phyloP scores from a whole-genome alignment of 441 rosid species.

The Syzygium syzygioides region DNA sequence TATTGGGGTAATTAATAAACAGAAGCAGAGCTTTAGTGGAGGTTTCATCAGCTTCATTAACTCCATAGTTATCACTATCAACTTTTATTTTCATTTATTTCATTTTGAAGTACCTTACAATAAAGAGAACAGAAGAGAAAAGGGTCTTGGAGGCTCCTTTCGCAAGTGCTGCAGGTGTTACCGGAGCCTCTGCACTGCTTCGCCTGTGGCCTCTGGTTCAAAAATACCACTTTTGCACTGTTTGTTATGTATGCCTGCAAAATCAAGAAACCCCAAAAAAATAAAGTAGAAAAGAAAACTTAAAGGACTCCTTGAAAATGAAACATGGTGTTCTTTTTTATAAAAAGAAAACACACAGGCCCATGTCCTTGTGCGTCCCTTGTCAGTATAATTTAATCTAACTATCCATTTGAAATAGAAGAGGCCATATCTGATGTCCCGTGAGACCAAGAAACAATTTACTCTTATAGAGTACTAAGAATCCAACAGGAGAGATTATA shows the following conservation, averaged over 20 bases:
- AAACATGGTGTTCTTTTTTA: not conserved
- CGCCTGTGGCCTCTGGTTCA: constrained; percentile 71
- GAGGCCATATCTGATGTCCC: not conserved
- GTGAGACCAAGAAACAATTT: not conserved
- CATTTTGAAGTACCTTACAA: constrained; percentile 56
- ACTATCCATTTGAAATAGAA: not conserved
- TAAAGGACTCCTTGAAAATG: constrained; percentile 25
- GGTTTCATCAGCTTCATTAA: not conserved
- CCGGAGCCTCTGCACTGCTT: constrained; percentile 66
- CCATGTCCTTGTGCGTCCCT: not conserved
- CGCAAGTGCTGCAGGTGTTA: constrained; percentile 61
- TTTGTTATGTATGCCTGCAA: constrained; percentile 72
- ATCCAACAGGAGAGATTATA: not conserved
- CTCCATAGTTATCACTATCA: not conserved
- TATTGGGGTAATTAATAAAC: not conserved
- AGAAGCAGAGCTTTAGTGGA: not conserved
- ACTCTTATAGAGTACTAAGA: not conserved
- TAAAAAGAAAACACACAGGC: not conserved
- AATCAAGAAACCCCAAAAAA: not conserved
- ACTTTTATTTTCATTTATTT: not conserved
- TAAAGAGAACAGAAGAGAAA: constrained; percentile 74
- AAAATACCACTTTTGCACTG: constrained; percentile 75
- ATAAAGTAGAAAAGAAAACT: constrained; percentile 20
- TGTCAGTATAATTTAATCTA: not conserved
- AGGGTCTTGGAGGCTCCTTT: constrained; percentile 68